These are phyloP conservation scores for Lophiotrema nucula DNA, from an alignment of 495 filamentous ascomycete genomes.

Conservation along the genomic window DNA sequence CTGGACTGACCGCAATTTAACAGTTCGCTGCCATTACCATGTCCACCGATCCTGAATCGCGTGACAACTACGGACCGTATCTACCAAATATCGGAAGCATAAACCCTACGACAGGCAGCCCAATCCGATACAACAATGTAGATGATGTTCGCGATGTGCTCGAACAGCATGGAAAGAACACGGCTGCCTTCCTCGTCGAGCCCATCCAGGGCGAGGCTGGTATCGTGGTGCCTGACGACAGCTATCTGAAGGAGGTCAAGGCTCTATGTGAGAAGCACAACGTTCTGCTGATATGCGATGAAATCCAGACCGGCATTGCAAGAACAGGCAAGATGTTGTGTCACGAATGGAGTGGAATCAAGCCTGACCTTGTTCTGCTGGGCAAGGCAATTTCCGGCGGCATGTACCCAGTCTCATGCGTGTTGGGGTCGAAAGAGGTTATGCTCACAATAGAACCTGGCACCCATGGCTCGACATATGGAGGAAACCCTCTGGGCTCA, in stretches of 20 bases:
- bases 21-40: slow-evolving; percentile 93
- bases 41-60: slow-evolving; percentile 90
- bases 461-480: slow-evolving; percentile 95
- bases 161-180: slow-evolving; percentile 74
- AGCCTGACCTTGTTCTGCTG: slow-evolving; percentile 89
- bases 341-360: slow-evolving; percentile 90
- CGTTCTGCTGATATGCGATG: slow-evolving; percentile 92
- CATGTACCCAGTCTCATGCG: slow-evolving; percentile 97
- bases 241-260: slow-evolving; percentile 79
- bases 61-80: slow-evolving; percentile 95
- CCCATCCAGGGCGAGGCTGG: slow-evolving; percentile 98
- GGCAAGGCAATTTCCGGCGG: slow-evolving; percentile 98
- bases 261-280: slow-evolving; percentile 91
- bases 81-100: slow-evolving; percentile 80
- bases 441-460: slow-evolving; percentile 98
- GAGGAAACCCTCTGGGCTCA: slow-evolving; percentile 95
- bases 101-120: slow-evolving; percentile 71
- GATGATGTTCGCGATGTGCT: slow-evolving; percentile 76
- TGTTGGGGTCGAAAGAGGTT: slow-evolving; percentile 83
- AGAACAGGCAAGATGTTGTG: slow-evolving; percentile 91
- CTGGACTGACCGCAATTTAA: background rate
- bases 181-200: slow-evolving; percentile 92
- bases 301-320: slow-evolving; percentile 98
- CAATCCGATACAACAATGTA: slow-evolving; percentile 83
- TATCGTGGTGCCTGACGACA: slow-evolving; percentile 89